Evolutionary conservation across 148 eudicot species (phyloP), one percentile per base, ranked within the genome.

Genomic region (Chenopodium album): DNA sequence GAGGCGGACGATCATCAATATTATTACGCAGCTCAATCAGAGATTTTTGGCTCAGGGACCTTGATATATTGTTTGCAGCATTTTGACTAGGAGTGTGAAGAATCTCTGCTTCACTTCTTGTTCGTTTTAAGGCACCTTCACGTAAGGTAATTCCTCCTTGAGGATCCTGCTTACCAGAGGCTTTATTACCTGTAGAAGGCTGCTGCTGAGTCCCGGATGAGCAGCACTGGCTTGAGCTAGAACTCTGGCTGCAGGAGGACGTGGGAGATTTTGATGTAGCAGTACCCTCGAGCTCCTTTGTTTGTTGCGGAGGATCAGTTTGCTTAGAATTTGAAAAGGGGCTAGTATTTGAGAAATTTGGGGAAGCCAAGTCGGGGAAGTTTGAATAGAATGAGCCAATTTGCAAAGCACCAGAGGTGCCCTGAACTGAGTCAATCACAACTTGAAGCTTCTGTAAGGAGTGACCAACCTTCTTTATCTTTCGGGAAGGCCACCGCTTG

Each of bases 401-500:
- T 80, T 95, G 95, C 63, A 93, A 85, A 73, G 88, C 84, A 64
- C 97, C 93, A 10, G 94, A 91, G 23, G 95, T 88, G 71, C 95
- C 95, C 76, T 93, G 92, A 75, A 95, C 98, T 0, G 97, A 90
- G 86, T 95, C 94, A 52, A 95, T 92, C 83, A 95, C 98, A 37
- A 85, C 93, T 76, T 92, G 97, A 78, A 94, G 91, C 82, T 93
- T 95, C 80, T 91, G 91, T 71, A 93, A 75, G 32, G 98, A 95
- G 87, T 93, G 95, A 76, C 97, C 95, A 13, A 95, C 98, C 71
- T 95, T 95, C 87, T 95, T 93, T 82, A 95, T 93, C 83, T 92
- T 95, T 28, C 98, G 88, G 76, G 98, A 93, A 64, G 98, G 98
- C 98, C 98, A 95, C 31, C 98, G 90, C 73, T 87, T 87, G 54